A percentile compares a stretch with the other conserved stretches of the same genome.
phyloP scores from a whole-genome alignment of 2,329 filamentous ascomycete species.

The Penicillium sp. region DNA sequence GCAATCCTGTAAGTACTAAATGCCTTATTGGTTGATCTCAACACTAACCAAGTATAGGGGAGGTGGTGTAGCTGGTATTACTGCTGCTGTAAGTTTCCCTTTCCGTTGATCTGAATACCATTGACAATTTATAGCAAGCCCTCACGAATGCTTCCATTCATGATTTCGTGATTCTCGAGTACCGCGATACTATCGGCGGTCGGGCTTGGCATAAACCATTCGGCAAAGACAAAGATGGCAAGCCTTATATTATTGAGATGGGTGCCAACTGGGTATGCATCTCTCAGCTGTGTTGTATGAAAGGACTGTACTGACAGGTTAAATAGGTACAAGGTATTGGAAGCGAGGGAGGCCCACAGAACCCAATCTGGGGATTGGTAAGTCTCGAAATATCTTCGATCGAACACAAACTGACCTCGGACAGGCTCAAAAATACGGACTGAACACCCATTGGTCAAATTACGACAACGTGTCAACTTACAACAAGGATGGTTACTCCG shows the following conservation, averaged over 20 bases:
- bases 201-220: conserved; percentile 20
- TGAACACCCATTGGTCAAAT: conserved; percentile 59
- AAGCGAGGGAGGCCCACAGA: conserved; percentile 18
- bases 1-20: conserved; percentile 19
- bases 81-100: conserved; percentile 18
- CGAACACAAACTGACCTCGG: background rate
- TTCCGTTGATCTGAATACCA: background rate
- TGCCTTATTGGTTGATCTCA: background rate
- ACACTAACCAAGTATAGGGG: conserved; percentile 15
- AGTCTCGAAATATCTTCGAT: background rate
- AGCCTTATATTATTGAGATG: conserved; percentile 22
- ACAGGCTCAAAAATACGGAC: conserved; percentile 56
- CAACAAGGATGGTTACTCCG: conserved; percentile 55
- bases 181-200: conserved; percentile 20
- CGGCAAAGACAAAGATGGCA: conserved; percentile 18
- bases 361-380: conserved; percentile 22
- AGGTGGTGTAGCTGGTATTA: conserved; percentile 24
- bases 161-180: conserved; percentile 24
- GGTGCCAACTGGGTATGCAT: conserved; percentile 20
- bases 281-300: background rate
- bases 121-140: conserved; percentile 17
- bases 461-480: conserved; percentile 61
- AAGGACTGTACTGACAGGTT: background rate
- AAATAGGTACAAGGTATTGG: conserved; percentile 21
- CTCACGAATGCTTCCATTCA: conserved; percentile 23